Evolutionary conservation across 1,284 basidiomycete species (phyloP).

Genomic region (Tausonia pullulans): DNA sequence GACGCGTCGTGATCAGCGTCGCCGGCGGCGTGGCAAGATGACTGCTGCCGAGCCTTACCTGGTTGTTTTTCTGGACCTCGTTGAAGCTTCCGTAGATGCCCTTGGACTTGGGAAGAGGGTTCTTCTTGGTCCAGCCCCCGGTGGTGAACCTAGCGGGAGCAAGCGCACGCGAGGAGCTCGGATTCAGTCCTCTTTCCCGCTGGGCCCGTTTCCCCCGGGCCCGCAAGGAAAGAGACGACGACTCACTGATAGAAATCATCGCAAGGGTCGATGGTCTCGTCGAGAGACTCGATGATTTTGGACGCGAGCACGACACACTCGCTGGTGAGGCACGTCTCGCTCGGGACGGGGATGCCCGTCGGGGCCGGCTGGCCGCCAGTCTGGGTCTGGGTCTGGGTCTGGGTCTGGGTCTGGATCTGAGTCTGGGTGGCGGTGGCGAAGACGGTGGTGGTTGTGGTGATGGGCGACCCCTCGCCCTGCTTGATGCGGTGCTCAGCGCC

Average conservation of each 20-base stretch:
- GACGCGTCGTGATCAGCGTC: not conserved
- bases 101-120: conserved; percentile 77
- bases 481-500: conserved; percentile 68
- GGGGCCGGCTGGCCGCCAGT: conserved; percentile 20
- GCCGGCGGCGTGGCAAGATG: not conserved
- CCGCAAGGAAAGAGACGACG: conserved; percentile 41
- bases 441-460: conserved; percentile 16
- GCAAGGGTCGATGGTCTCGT: conserved; percentile 78
- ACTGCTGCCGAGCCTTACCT: conserved; percentile 18
- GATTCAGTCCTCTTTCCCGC: conserved; percentile 15
- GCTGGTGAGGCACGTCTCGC: conserved; percentile 53
- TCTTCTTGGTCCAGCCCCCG: conserved; percentile 68
- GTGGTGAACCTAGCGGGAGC: conserved; percentile 19
- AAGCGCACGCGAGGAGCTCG: not conserved
- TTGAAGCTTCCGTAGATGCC: conserved; percentile 44
- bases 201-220: conserved; percentile 26
- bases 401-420: conserved; percentile 26
- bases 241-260: conserved; percentile 68
- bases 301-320: conserved; percentile 77
- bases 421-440: conserved; percentile 35
- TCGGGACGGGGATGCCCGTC: conserved; percentile 27
- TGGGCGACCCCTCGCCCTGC: conserved; percentile 36
- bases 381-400: conserved; percentile 34
- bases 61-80: conserved; percentile 35
- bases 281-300: conserved; percentile 67